Conservation (phyloP, 1,139 yeast genomes). For the Blastobotrys indianensis region DNA sequence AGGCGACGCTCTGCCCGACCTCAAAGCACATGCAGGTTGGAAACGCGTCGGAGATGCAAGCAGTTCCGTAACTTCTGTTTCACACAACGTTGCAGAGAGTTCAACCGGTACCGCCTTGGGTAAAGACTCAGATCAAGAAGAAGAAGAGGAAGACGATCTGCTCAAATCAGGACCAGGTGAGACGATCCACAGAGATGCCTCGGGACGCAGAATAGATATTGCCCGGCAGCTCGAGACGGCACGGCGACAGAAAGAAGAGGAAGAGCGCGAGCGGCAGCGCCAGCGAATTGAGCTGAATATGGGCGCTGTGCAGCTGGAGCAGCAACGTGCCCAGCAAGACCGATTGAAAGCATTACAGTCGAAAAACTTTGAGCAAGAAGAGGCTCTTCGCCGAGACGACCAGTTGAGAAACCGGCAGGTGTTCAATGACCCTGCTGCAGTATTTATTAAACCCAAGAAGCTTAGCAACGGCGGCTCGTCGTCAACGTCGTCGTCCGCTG, state of each 20-base stretch:
- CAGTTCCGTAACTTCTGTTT: not conserved
- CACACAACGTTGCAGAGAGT: conserved; percentile 41
- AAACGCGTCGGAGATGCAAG: conserved; percentile 3
- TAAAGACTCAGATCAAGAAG: not conserved
- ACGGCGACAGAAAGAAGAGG: conserved; percentile 28
- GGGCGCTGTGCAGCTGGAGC: conserved; percentile 42
- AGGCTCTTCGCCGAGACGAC: conserved; percentile 40
- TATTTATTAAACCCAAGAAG: conserved; percentile 35
- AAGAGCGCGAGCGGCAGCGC: conserved; percentile 29
- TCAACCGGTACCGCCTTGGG: conserved; percentile 28
- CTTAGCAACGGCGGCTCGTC: not conserved
- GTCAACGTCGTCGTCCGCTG: not conserved
- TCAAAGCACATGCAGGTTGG: conserved; percentile 17
- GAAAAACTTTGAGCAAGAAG: conserved; percentile 33
- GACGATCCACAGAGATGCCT: conserved; percentile 56
- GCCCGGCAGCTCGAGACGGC: conserved; percentile 31
- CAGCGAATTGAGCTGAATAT: conserved; percentile 36
- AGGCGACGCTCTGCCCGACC: conserved; percentile 1
- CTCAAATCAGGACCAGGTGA: conserved; percentile 21
- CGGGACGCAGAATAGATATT: conserved; percentile 48
- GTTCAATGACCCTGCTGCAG: conserved; percentile 65
- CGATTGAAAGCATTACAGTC: conserved; percentile 32
- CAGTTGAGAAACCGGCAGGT: conserved; percentile 34
- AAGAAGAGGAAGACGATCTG: conserved; percentile 4
- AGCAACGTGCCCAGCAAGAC: conserved; percentile 25